Base-by-base conservation (phyloP, 2,329 filamentous ascomycete species). In the Falciphora oryzae region DNA sequence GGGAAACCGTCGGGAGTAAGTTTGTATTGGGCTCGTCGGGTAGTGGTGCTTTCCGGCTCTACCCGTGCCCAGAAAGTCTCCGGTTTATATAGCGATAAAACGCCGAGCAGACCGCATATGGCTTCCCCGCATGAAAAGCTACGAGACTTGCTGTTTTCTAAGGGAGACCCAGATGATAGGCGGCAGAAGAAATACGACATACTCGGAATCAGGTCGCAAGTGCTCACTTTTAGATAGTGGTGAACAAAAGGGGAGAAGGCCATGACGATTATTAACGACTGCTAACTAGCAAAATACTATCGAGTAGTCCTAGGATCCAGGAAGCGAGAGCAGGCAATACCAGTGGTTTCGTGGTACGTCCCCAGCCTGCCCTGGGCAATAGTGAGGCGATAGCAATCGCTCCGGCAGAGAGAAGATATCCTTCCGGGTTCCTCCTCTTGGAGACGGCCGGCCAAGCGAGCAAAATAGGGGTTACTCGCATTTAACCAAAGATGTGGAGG, bases 401-500 rank as follows among this genome's bases (percentile, higher is more conserved):
- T 35, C 13, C 10, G 4, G 32, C 32, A 35, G 32, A 11, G 8
- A 11, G 4, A 22, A 53, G 4, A 14, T 53, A n/a, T 25, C 44
- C 44, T 53, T 25, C 10, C 8, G 44, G 22, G 10, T n/a, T n/a
- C n/a, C 3, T 18, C 2, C 16, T 2, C 4, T 53, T 1, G 8
- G 18, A n/a, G 5, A 11, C 18, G 22, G n/a, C 44, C 44, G n/a
- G 22, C 22, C 44, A 53, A 53, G 3, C 18, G 5, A n/a, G 32
- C 32, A 3, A 53, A 53, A 53, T 7, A 53, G 44, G 22, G n/a
- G 8, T 1, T 6, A 5, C 22, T 25, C 44, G 44, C 7, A 25
- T 25, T n/a, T 82, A 85, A 72, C 77, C 81, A 70, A 85, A 85
- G 75, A 85, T 83, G 80, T 79, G 85, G 74, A 85, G 82, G 74